Conservation (phyloP, 192 early-diverging fungal genomes). For the Chytriomyces confervae region DNA sequence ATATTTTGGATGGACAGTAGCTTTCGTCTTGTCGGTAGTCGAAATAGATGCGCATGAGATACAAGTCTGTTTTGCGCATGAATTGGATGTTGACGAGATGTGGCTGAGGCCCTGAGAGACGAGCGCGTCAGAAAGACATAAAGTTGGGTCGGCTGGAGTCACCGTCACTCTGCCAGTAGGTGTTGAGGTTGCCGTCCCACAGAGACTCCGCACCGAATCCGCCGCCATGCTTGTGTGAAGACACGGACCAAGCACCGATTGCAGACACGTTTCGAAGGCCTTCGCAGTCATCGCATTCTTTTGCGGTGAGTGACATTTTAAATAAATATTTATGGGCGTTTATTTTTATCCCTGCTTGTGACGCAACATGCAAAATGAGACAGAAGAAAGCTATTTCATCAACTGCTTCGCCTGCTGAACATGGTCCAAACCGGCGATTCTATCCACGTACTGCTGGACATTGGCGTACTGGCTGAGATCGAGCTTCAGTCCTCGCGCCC, state of each 20-base stretch:
- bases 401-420: slow-evolving; percentile 36
- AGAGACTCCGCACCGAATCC: slow-evolving; percentile 69
- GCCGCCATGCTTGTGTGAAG: slow-evolving; percentile 59
- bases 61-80: slow-evolving; percentile 61
- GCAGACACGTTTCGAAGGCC: slow-evolving; percentile 63
- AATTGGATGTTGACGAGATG: slow-evolving; percentile 81
- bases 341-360: too few species aligned
- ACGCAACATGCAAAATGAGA: too few species aligned
- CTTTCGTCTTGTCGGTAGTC: slow-evolving; percentile 82
- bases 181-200: slow-evolving; percentile 67
- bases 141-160: slow-evolving; percentile 20
- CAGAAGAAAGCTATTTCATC: slow-evolving; percentile 3
- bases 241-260: slow-evolving; percentile 71
- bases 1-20: slow-evolving; percentile 75
- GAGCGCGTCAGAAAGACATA: slow-evolving; percentile 34
- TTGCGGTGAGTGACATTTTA: too few species aligned
- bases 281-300: too few species aligned
- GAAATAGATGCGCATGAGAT: slow-evolving; percentile 60
- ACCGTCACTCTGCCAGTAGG: slow-evolving; percentile 76
- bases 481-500: slow-evolving; percentile 25
- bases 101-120: slow-evolving; percentile 60
- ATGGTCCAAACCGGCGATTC: slow-evolving; percentile 33
- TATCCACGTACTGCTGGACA: slow-evolving; percentile 37
- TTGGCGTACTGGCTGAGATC: slow-evolving; percentile 36
- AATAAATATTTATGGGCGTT: too few species aligned